phyloP scores from a whole-genome alignment of 73 alveolate genomes.

The Urostyla sp. region DNA sequence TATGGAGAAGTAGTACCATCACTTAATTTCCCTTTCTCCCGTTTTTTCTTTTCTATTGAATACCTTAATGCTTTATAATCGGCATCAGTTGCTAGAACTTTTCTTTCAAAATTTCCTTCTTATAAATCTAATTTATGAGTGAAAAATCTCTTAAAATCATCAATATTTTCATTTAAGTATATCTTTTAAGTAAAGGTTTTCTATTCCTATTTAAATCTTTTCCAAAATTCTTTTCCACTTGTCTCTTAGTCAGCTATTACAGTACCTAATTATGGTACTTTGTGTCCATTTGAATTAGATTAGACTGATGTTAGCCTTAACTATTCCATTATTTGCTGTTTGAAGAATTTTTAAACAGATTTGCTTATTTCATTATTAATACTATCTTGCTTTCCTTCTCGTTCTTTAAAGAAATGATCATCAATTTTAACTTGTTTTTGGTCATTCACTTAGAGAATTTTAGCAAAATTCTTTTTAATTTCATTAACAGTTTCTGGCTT shows the following conservation, averaged over 20 bases:
- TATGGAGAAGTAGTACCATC: not conserved
- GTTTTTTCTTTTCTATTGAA: not conserved
- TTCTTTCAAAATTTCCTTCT: constrained; percentile 12
- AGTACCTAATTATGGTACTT: not conserved
- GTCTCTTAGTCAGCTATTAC: constrained; percentile 52
- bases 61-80: constrained; percentile 34
- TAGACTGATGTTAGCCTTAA: not conserved
- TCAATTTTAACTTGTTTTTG: constrained; percentile 34
- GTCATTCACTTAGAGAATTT: constrained; percentile 26
- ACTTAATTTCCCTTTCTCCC: not conserved
- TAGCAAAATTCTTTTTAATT: constrained; percentile 29
- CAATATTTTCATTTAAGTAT: constrained; percentile 30
- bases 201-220: constrained; percentile 19
- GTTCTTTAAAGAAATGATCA: constrained; percentile 30
- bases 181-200: constrained; percentile 21
- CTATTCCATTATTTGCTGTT: constrained; percentile 20
- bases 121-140: not conserved
- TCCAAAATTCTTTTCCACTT: constrained; percentile 44
- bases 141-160: constrained; percentile 21
- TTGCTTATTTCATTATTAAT: constrained; percentile 44
- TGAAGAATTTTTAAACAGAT: constrained; percentile 40
- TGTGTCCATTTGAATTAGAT: not conserved
- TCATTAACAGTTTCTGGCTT: constrained; percentile 2
- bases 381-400: constrained; percentile 19
- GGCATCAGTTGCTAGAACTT: constrained; percentile 30